Conservation (phyloP, 495 filamentous ascomycete genomes). For the Bacidia gigantensis region DNA sequence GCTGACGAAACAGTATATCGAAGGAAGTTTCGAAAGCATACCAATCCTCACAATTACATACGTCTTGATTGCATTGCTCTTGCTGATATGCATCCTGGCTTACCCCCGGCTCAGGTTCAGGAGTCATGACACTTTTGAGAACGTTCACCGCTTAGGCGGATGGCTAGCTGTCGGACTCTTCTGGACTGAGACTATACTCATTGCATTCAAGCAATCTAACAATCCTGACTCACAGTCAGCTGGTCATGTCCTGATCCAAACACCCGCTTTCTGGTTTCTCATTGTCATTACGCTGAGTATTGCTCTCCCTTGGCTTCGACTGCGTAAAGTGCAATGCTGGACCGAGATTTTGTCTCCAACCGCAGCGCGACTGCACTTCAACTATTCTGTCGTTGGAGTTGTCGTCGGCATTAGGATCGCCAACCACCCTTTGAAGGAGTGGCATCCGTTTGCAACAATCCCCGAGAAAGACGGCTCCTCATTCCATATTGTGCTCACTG, state of each 20-base stretch:
- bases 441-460: constrained; percentile 73
- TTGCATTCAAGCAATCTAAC: constrained; percentile 19
- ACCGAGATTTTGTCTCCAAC: constrained; percentile 51
- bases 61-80: constrained; percentile 12
- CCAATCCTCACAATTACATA: constrained; percentile 17
- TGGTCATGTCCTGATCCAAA: constrained; percentile 31
- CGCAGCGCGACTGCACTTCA: constrained; percentile 54
- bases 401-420: constrained; percentile 36
- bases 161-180: constrained; percentile 37
- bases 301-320: constrained; percentile 53
- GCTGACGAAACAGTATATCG: constrained; percentile 32
- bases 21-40: constrained; percentile 9
- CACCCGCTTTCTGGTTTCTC: constrained; percentile 58
- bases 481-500: constrained; percentile 60
- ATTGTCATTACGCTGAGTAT: constrained; percentile 43
- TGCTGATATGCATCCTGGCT: constrained; percentile 19
- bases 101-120: constrained; percentile 15
- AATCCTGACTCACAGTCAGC: constrained; percentile 19
- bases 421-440: constrained; percentile 52
- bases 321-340: constrained; percentile 43
- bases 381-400: constrained; percentile 33
- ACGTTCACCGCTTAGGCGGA: constrained; percentile 41
- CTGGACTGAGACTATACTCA: constrained; percentile 18
- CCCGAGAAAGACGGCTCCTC: constrained; percentile 30
- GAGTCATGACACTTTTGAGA: constrained; percentile 42